A percentile compares a stretch with the other conserved stretches of the same genome.
These are phyloP conservation scores for Taphrina populina DNA, from an alignment of 1,139 yeast species.

Conservation along the genomic window DNA sequence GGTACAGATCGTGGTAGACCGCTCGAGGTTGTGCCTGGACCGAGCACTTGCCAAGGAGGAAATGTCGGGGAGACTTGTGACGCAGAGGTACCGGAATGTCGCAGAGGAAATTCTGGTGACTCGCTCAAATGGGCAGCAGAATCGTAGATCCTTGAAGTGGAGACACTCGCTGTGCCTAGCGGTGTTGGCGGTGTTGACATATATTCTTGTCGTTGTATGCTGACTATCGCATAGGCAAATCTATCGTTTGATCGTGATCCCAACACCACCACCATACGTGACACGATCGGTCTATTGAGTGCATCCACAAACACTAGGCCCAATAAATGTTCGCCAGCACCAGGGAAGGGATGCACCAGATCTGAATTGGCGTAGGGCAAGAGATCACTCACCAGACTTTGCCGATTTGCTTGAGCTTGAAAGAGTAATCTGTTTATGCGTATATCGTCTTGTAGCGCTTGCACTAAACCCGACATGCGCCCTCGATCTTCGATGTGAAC, in stretches of 20 bases:
- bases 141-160: conserved; percentile 2
- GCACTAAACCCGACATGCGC: conserved; percentile 4
- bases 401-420: conserved; percentile 5
- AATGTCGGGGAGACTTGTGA: conserved; percentile 14
- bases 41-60: not conserved
- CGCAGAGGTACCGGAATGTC: not conserved
- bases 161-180: not conserved
- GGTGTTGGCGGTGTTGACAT: conserved; percentile 8
- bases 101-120: conserved; percentile 1
- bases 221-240: conserved; percentile 18
- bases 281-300: conserved; percentile 9
- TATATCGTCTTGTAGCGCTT: conserved; percentile 10
- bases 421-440: conserved; percentile 13
- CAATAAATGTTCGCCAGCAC: conserved; percentile 12
- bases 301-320: conserved; percentile 14
- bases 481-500: conserved; percentile 1
- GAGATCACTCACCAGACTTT: conserved; percentile 1
- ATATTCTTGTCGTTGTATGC: conserved; percentile 20
- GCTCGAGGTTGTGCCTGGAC: not conserved
- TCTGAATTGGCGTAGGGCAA: conserved; percentile 12
- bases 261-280: conserved; percentile 15
- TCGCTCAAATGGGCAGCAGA: not conserved
- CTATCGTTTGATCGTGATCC: conserved; percentile 22
- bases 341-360: conserved; percentile 19
- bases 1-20: conserved; percentile 6